These are phyloP conservation scores for Gonapodya prolifera DNA, from an alignment of 192 early-diverging fungal genomes.

Conservation along the genomic window DNA sequence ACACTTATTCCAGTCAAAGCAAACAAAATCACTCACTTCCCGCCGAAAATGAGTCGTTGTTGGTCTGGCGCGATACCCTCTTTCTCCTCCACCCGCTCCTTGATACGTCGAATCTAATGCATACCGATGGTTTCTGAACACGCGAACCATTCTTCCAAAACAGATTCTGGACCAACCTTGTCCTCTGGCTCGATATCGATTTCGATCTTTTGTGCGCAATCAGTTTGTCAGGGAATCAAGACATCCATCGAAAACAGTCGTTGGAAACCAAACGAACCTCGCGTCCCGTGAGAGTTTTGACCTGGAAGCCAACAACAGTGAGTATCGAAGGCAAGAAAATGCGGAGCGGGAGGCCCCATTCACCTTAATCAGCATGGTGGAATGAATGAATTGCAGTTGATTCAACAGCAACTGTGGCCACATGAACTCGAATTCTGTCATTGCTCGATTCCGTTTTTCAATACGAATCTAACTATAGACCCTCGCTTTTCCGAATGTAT, in stretches of 20 bases:
- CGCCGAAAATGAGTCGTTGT: conserved; percentile 88
- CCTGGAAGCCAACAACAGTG: not conserved
- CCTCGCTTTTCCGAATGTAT: not conserved
- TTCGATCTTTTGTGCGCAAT: conserved; percentile 71
- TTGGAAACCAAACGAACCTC: not conserved
- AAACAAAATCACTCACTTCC: conserved; percentile 50
- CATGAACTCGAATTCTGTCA: too few relatives aligned
- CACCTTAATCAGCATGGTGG: not conserved
- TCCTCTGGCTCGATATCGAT: conserved; percentile 74
- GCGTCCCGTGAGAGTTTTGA: not conserved
- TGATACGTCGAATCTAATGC: conserved; percentile 62
- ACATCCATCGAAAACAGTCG: not conserved
- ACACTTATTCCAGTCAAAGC: too few relatives aligned
- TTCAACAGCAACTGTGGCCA: too few relatives aligned
- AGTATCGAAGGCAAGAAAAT: not conserved
- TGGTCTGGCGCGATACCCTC: conserved; percentile 95
- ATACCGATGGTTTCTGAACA: not conserved
- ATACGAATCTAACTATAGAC: not conserved
- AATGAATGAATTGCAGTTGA: too few relatives aligned
- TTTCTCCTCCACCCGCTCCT: conserved; percentile 87
- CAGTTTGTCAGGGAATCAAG: not conserved
- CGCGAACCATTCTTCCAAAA: not conserved
- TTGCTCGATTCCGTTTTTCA: too few relatives aligned
- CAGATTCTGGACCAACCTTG: conserved; percentile 25
- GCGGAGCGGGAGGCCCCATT: not conserved